phyloP scores from a whole-genome alignment of 2,329 filamentous ascomycete genomes.

The Davidsoniella neocaledoniae region DNA sequence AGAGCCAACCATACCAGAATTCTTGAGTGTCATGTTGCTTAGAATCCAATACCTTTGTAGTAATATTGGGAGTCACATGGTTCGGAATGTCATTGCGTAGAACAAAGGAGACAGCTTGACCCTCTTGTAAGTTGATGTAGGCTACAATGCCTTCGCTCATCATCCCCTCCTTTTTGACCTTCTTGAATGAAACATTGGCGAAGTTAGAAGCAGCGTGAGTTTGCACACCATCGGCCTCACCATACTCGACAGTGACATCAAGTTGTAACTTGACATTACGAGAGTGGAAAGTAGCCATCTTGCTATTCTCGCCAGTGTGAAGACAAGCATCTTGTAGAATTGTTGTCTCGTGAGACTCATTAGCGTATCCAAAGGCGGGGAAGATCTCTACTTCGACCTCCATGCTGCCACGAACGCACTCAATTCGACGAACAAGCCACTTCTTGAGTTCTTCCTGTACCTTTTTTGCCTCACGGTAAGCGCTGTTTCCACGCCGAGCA shows the following conservation, averaged over 20 bases:
- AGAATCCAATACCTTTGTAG: constrained; percentile 37
- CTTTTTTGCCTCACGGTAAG: constrained; percentile 34
- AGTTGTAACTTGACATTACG: constrained; percentile 44
- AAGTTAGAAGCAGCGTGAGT: too few relatives aligned
- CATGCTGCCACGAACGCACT: constrained; percentile 53
- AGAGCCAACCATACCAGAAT: constrained; percentile 61
- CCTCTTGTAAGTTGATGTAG: constrained; percentile 42
- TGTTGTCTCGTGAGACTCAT: constrained; percentile 42
- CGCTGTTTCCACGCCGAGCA: constrained; percentile 30
- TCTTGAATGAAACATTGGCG: constrained; percentile 34
- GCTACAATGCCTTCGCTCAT: constrained; percentile 47
- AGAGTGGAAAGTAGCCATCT: constrained; percentile 46
- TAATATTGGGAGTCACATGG: constrained; percentile 41
- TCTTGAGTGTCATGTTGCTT: constrained; percentile 53
- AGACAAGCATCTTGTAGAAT: constrained; percentile 30
- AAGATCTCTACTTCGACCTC: constrained; percentile 52
- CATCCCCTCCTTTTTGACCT: constrained; percentile 33
- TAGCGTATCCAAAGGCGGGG: constrained; percentile 55
- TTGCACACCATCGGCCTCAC: constrained; percentile 24
- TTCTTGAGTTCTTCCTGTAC: constrained; percentile 49
- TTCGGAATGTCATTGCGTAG: constrained; percentile 44
- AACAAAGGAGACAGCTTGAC: constrained; percentile 53
- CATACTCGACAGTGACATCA: constrained; percentile 47
- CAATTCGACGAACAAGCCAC: constrained; percentile 54
- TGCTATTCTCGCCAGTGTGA: constrained; percentile 28